These are phyloP conservation scores for Fraxinus albicans DNA, from an alignment of 305 asterid species.

Conservation along the genomic window DNA sequence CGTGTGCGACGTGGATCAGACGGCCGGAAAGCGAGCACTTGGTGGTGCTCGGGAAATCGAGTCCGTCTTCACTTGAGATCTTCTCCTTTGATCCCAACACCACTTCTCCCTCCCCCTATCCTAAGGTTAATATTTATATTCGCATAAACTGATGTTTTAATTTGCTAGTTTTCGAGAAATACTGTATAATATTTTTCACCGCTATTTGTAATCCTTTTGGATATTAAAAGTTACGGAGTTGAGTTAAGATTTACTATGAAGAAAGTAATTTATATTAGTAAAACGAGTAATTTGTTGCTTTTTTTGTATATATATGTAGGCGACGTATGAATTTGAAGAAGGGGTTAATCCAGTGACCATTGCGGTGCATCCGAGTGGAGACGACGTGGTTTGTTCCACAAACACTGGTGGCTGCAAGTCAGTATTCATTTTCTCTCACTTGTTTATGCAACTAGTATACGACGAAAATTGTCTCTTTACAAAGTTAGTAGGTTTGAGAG, in stretches of 20 bases:
- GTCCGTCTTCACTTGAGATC: slow-evolving; percentile 65
- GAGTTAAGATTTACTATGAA: background rate
- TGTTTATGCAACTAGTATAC: background rate
- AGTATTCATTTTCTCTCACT: slow-evolving; percentile 19
- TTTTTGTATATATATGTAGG: slow-evolving; percentile 37
- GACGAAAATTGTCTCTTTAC: background rate
- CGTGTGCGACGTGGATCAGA: slow-evolving; percentile 81
- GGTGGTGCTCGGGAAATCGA: slow-evolving; percentile 68
- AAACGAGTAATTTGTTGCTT: background rate
- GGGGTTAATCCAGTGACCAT: slow-evolving; percentile 63
- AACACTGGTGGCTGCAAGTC: slow-evolving; percentile 89
- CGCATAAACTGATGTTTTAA: background rate
- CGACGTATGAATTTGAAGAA: slow-evolving; percentile 58
- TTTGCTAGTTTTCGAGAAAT: background rate
- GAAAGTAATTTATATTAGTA: background rate
- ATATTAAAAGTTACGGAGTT: background rate
- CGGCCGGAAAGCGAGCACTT: slow-evolving; percentile 88
- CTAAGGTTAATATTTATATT: slow-evolving; percentile 47
- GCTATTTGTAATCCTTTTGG: background rate
- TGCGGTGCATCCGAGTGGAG: slow-evolving; percentile 83
- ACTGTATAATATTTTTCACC: background rate
- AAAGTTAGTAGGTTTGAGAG: background rate
- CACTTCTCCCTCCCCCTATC: slow-evolving; percentile 61
- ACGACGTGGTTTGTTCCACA: slow-evolving; percentile 77
- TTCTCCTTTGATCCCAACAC: slow-evolving; percentile 64